Percentiles rank a stretch among this genome's conserved stretches.
Evolutionary conservation across 768 basidiomycete species (phyloP).

Genomic region (Podaxis rugospora): DNA sequence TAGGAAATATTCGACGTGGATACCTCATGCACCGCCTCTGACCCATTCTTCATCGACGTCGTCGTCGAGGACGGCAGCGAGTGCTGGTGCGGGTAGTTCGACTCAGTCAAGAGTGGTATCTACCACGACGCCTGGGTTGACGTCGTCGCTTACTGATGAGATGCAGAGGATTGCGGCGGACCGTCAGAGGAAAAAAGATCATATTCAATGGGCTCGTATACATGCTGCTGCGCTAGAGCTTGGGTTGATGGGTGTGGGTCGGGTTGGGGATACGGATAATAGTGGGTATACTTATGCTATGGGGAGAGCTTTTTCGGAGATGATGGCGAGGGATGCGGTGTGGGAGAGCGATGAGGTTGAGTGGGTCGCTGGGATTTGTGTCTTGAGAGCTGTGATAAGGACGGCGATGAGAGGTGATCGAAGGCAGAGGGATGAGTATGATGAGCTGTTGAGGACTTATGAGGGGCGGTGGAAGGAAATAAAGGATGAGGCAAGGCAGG

Average conservation of each 20-base stretch:
- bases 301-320: conserved; percentile 48
- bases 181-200: conserved; percentile 56
- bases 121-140: conserved; percentile 15
- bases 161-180: conserved; percentile 61
- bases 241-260: conserved; percentile 43
- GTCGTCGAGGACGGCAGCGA: background rate
- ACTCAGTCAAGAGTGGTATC: conserved; percentile 8
- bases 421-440: conserved; percentile 48
- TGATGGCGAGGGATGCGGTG: conserved; percentile 60
- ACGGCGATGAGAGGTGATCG: conserved; percentile 44
- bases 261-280: conserved; percentile 33
- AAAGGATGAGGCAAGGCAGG: conserved; percentile 61
- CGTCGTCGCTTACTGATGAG: conserved; percentile 46
- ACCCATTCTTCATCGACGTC: conserved; percentile 12
- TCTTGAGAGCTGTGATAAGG: conserved; percentile 53
- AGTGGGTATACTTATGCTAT: conserved; percentile 40
- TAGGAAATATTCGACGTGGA: conserved; percentile 54
- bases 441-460: conserved; percentile 49
- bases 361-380: conserved; percentile 62
- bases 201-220: conserved; percentile 64
- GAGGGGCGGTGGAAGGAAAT: conserved; percentile 71
- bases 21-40: conserved; percentile 23
- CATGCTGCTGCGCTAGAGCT: conserved; percentile 63
- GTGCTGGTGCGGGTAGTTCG: background rate
- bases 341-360: conserved; percentile 67